Evolutionary conservation across 1,139 yeast species (phyloP).

Genomic region (Taphrina betulina): DNA sequence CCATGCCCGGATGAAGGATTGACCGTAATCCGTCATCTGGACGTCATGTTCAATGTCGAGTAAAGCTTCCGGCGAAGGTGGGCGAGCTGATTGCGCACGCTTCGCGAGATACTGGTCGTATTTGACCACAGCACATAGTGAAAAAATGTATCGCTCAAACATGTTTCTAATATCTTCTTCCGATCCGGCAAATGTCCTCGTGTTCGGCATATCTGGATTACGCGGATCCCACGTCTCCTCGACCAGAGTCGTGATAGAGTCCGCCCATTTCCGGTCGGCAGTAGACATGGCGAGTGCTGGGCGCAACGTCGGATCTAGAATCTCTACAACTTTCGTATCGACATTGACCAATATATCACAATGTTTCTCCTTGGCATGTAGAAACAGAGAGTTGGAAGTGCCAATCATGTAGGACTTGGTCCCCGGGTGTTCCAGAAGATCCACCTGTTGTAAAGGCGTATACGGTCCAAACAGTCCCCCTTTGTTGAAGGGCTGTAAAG

Average conservation of each 20-base stretch:
- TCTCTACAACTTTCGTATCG: conserved; percentile 54
- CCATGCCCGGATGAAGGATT: conserved; percentile 65
- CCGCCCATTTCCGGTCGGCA: conserved; percentile 74
- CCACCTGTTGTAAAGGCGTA: conserved; percentile 84
- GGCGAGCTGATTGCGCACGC: conserved; percentile 32
- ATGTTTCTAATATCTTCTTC: conserved; percentile 86
- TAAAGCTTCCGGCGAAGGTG: conserved; percentile 19
- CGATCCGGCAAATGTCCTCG: conserved; percentile 60
- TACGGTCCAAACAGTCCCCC: conserved; percentile 92
- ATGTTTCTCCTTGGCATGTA: conserved; percentile 62
- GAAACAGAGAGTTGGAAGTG: conserved; percentile 76
- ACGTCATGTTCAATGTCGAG: conserved; percentile 41
- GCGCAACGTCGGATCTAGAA: conserved; percentile 49
- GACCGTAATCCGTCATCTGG: conserved; percentile 50
- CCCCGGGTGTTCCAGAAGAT: conserved; percentile 60
- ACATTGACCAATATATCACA: conserved; percentile 59
- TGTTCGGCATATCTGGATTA: conserved; percentile 49
- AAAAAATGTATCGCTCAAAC: conserved; percentile 84
- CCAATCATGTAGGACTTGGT: conserved; percentile 76
- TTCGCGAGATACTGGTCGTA: conserved; percentile 53
- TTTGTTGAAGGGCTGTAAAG: conserved; percentile 77
- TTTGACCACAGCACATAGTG: conserved; percentile 70
- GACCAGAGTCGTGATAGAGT: conserved; percentile 42
- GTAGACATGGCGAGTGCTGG: conserved; percentile 53
- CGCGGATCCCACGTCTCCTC: conserved; percentile 49